phyloP scores from a whole-genome alignment of 2,329 filamentous ascomycete species.

The Magnaporthiopsis poae region DNA sequence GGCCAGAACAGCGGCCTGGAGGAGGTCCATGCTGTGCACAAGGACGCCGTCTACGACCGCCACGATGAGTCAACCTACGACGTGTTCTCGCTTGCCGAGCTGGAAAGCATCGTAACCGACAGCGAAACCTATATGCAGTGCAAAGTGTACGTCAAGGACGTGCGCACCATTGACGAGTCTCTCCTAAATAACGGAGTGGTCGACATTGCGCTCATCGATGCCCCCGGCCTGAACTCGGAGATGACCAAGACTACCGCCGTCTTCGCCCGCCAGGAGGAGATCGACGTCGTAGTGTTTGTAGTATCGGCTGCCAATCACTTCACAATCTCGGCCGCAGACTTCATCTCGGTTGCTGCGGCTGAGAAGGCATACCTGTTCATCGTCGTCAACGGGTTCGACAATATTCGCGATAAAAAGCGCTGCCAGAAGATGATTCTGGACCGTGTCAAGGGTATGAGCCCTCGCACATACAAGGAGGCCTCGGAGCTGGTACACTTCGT shows the following conservation, averaged over 20 bases:
- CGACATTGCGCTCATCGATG: constrained; percentile 94
- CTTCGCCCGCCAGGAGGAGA: constrained; percentile 94
- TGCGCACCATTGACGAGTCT: constrained; percentile 80
- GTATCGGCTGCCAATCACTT: constrained; percentile 97
- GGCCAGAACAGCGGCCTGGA: constrained; percentile 84
- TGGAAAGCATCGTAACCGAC: constrained; percentile 84
- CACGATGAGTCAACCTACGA: constrained; percentile 92
- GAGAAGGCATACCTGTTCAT: constrained; percentile 99
- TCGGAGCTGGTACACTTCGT: constrained; percentile 93
- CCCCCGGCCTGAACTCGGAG: constrained; percentile 88
- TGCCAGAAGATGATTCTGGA: constrained; percentile 90
- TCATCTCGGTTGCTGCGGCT: constrained; percentile 86
- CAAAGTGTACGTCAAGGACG: constrained; percentile 93
- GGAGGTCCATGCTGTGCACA: constrained; percentile 91
- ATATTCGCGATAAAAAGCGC: constrained; percentile 80
- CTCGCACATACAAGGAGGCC: constrained; percentile 83
- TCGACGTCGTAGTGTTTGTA: constrained; percentile 96
- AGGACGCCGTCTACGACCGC: constrained; percentile 67
- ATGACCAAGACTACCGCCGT: constrained; percentile 95
- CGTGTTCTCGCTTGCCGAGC: constrained; percentile 64
- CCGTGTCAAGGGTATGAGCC: constrained; percentile 78
- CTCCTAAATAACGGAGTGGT: constrained; percentile 95
- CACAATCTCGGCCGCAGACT: constrained; percentile 93
- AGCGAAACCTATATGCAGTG: constrained; percentile 84
- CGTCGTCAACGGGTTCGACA: constrained; percentile 94